phyloP scores from a whole-genome alignment of 1,139 yeast genomes.

The Arxiozyma heterogenica region DNA sequence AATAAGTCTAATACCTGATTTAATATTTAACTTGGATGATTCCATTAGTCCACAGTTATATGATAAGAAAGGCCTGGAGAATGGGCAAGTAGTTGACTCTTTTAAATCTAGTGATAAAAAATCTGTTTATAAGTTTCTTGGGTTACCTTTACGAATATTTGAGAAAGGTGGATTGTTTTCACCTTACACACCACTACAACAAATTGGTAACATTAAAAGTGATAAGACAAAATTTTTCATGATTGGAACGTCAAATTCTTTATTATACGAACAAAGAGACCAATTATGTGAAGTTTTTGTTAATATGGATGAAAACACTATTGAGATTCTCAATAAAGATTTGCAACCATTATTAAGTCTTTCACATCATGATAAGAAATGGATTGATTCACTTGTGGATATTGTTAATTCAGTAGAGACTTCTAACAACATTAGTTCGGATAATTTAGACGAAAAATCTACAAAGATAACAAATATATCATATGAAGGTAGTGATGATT shows the following conservation, averaged over 20 bases:
- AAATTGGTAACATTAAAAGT: constrained; percentile 60
- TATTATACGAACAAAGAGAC: constrained; percentile 58
- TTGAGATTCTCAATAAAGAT: constrained; percentile 38
- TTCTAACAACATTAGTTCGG: constrained; percentile 29
- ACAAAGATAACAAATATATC: constrained; percentile 37
- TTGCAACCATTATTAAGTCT: constrained; percentile 41
- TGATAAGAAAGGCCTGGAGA: constrained; percentile 43
- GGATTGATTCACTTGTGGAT: constrained; percentile 39
- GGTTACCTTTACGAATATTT: constrained; percentile 79
- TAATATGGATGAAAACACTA: constrained; percentile 42
- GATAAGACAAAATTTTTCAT: constrained; percentile 55
- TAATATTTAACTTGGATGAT: constrained; percentile 62
- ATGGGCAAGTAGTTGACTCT: constrained; percentile 46
- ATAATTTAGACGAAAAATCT: constrained; percentile 37
- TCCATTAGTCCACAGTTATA: constrained; percentile 73
- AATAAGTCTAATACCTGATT: constrained; percentile 63
- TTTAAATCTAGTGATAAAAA: constrained; percentile 69
- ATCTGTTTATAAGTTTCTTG: constrained; percentile 71
- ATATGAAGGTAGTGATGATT: constrained; percentile 79
- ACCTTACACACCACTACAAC: constrained; percentile 90
- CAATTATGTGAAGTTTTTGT: constrained; percentile 48
- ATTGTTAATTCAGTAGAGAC: constrained; percentile 34
- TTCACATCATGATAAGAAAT: constrained; percentile 61
- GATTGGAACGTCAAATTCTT: constrained; percentile 82
- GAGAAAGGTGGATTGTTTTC: constrained; percentile 83